Evolutionary conservation across 2,329 filamentous ascomycete genomes (phyloP).

Genomic region (Scedosporium aurantiacum): DNA sequence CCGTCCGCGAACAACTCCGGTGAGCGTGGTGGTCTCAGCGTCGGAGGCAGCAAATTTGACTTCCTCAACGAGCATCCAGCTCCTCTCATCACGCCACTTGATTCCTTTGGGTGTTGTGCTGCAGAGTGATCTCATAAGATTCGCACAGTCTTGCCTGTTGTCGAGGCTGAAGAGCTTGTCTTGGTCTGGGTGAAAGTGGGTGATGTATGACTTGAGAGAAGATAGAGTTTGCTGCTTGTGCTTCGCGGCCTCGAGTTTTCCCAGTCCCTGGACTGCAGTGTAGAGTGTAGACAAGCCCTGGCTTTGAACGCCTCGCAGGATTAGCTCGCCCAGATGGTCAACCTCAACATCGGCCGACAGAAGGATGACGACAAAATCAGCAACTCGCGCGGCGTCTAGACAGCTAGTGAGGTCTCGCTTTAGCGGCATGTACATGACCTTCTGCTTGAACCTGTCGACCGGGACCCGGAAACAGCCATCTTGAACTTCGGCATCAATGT

Average conservation of each 20-base stretch:
- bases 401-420: conserved; percentile 64
- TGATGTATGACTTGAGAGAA: conserved; percentile 85
- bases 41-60: conserved; percentile 56
- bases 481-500: conserved; percentile 56
- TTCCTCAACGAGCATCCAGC: conserved; percentile 88
- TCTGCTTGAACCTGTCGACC: conserved; percentile 91
- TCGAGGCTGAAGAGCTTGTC: conserved; percentile 87
- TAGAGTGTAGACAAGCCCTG: conserved; percentile 93
- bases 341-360: conserved; percentile 76
- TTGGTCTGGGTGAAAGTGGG: conserved; percentile 84
- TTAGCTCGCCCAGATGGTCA: conserved; percentile 71
- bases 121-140: conserved; percentile 82
- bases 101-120: conserved; percentile 87
- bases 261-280: conserved; percentile 69
- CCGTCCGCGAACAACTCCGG: conserved; percentile 75
- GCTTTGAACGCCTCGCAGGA: conserved; percentile 78
- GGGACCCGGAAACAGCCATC: conserved; percentile 52
- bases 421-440: conserved; percentile 71
- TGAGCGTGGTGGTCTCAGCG: conserved; percentile 59
- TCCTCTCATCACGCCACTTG: conserved; percentile 88
- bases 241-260: conserved; percentile 69
- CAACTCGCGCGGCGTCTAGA: conserved; percentile 74
- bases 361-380: conserved; percentile 84
- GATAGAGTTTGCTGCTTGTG: conserved; percentile 63
- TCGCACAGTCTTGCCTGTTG: conserved; percentile 80